phyloP scores from a whole-genome alignment of 2,329 filamentous ascomycete species.

The Colletotrichum phormii region DNA sequence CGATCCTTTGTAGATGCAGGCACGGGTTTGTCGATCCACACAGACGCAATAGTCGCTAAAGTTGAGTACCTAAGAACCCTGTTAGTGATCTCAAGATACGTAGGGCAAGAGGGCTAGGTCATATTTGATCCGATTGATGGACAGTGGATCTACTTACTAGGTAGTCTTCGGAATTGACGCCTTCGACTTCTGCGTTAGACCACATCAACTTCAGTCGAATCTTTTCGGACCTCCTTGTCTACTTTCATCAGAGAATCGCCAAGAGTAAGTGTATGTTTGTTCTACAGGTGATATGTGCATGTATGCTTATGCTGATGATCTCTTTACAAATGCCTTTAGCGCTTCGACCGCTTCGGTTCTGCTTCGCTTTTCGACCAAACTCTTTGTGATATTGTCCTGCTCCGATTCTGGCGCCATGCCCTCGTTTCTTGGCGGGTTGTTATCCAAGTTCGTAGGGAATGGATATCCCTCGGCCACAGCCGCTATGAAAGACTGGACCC shows the following conservation, averaged over 20 bases:
- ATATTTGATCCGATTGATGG: too few relatives aligned
- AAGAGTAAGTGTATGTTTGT: too few relatives aligned
- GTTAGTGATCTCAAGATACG: too few relatives aligned
- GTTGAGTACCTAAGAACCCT: too few relatives aligned
- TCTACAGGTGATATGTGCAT: too few relatives aligned
- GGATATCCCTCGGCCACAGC: slow-evolving; percentile 70
- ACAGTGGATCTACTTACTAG: too few relatives aligned
- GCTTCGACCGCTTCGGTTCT: slow-evolving; percentile 53
- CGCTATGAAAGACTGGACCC: slow-evolving; percentile 58
- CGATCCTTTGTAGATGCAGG: neutral
- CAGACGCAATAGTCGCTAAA: neutral
- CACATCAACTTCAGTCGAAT: too few relatives aligned
- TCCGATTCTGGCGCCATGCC: slow-evolving; percentile 72
- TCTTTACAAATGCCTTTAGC: slow-evolving; percentile 43
- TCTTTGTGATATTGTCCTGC: slow-evolving; percentile 61
- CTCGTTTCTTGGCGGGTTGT: slow-evolving; percentile 63
- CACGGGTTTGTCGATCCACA: neutral
- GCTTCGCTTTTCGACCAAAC: slow-evolving; percentile 54
- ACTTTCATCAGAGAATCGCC: too few relatives aligned
- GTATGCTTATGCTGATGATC: neutral
- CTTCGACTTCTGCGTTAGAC: too few relatives aligned
- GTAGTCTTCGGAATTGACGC: too few relatives aligned
- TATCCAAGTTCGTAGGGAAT: slow-evolving; percentile 72
- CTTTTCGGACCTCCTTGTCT: too few relatives aligned
- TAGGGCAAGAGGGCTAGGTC: too few relatives aligned